phyloP scores from a whole-genome alignment of 1,284 basidiomycete genomes.

The Earliella scabrosa region DNA sequence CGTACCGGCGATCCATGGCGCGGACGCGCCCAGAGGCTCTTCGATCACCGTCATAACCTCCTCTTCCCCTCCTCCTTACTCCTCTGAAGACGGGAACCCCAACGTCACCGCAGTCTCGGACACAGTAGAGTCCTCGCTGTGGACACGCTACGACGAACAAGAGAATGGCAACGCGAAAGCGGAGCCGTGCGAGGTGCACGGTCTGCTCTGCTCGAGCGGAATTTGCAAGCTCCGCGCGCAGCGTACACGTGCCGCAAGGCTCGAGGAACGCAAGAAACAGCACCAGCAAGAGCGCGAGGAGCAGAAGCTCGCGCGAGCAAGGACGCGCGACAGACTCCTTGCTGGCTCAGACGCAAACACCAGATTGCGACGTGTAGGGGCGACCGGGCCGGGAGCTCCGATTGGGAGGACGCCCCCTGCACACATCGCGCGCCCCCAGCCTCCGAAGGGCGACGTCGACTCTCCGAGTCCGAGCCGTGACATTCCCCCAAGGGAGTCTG shows the following conservation, averaged over 20 bases:
- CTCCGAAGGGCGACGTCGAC: no score
- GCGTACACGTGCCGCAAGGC: conserved; percentile 14
- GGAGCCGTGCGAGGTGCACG: conserved; percentile 27
- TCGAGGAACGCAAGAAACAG: conserved; percentile 13
- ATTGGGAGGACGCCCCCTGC: no score
- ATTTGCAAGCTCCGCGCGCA: conserved; percentile 28
- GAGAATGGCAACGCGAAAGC: not conserved
- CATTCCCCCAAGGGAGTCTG: no score
- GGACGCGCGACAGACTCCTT: no score
- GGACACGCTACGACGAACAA: conserved; percentile 3
- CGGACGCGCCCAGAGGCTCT: conserved; percentile 11
- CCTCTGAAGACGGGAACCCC: no score
- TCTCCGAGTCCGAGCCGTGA: no score
- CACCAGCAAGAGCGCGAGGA: conserved; percentile 15
- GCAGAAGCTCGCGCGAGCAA: no score
- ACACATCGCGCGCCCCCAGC: no score
- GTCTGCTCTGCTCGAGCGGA: conserved; percentile 27
- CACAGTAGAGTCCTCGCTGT: not conserved
- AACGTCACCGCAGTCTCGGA: not conserved
- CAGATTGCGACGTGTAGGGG: no score
- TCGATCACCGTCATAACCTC: not conserved
- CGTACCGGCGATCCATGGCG: conserved; percentile 16
- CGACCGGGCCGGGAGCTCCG: no score
- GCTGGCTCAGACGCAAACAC: no score
- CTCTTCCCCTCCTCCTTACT: no score